Conservation (phyloP, 1,284 basidiomycete genomes). For the Trametes polyzona region DNA sequence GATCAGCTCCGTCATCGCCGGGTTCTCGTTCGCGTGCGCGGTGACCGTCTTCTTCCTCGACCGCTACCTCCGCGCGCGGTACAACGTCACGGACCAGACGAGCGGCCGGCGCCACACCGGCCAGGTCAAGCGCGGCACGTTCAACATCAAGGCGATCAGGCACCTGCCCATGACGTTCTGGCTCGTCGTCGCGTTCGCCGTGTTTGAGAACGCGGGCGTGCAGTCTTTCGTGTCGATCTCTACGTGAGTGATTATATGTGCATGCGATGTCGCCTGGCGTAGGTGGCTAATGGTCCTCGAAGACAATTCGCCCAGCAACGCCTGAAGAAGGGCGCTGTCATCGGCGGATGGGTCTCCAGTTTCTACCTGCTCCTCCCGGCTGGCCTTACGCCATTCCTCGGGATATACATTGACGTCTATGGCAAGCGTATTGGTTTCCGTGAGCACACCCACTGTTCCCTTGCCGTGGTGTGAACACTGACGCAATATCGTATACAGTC, state of each 20-base stretch:
- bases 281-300: slow-evolving; percentile 11
- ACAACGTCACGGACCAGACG: slow-evolving; percentile 45
- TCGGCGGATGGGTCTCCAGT: slow-evolving; percentile 52
- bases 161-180: slow-evolving; percentile 47
- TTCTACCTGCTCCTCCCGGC: slow-evolving; percentile 50
- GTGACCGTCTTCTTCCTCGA: slow-evolving; percentile 44
- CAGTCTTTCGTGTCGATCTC: slow-evolving; percentile 51
- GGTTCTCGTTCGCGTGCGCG: slow-evolving; percentile 46
- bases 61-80: slow-evolving; percentile 41
- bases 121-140: slow-evolving; percentile 33
- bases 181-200: slow-evolving; percentile 45
- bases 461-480: neutral
- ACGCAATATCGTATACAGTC: slow-evolving; percentile 29
- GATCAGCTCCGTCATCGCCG: slow-evolving; percentile 46
- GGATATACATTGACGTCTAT: slow-evolving; percentile 47
- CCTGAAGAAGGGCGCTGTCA: slow-evolving; percentile 49
- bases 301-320: slow-evolving; percentile 50
- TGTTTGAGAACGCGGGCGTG: slow-evolving; percentile 51
- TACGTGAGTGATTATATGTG: slow-evolving; percentile 33
- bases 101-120: slow-evolving; percentile 39
- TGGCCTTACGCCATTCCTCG: slow-evolving; percentile 47
- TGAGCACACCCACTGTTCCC: slow-evolving; percentile 27
- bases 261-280: neutral
- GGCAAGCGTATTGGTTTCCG: slow-evolving; percentile 47
- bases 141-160: slow-evolving; percentile 41